phyloP scores from a whole-genome alignment of 257 asterid genomes.

The Pogostemon cablin region DNA sequence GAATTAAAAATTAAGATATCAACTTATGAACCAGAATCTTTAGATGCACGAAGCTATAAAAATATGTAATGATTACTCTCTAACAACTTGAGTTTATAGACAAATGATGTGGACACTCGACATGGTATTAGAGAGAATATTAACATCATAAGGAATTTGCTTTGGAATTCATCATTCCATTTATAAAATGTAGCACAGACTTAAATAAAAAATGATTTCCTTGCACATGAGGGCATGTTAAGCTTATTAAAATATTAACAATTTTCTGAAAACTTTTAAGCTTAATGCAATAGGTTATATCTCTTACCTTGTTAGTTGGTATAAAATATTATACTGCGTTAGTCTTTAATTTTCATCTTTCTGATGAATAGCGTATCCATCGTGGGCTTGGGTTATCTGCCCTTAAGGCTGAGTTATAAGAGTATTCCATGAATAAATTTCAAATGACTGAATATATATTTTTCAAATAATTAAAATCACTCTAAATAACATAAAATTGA shows the following conservation, averaged over 20 bases:
- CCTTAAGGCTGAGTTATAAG: neutral
- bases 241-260: neutral
- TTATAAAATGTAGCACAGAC: slow-evolving; percentile 2
- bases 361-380: neutral
- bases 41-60: neutral
- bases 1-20: neutral
- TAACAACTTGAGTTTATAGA: neutral
- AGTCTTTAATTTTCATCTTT: neutral
- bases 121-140: neutral
- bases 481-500: neutral
- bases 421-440: neutral
- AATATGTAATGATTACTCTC: neutral
- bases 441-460: neutral
- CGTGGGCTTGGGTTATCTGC: neutral
- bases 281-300: neutral
- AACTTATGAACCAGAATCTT: slow-evolving; percentile 1
- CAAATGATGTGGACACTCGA: neutral
- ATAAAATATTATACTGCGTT: neutral
- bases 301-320: neutral
- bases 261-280: neutral
- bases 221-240: slow-evolving; percentile 44
- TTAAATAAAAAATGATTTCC: neutral
- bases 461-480: neutral
- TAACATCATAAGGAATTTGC: neutral
- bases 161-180: neutral